Evolutionary conservation across 2,329 filamentous ascomycete species (phyloP).

Genomic region (Aureobasidium sp.): DNA sequence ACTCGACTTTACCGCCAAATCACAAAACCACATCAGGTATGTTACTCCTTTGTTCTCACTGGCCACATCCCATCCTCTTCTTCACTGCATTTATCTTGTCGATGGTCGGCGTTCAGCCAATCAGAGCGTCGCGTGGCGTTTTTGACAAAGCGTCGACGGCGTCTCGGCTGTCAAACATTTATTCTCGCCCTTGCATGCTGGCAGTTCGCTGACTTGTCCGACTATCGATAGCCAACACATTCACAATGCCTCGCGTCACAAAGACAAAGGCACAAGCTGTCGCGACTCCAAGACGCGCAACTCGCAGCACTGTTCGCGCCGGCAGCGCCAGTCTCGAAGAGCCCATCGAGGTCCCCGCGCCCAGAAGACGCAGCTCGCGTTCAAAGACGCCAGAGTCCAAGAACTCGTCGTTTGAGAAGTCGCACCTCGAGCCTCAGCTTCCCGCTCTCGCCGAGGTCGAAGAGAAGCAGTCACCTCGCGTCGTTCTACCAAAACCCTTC

Average conservation of each 20-base stretch:
- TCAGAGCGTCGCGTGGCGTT: not conserved
- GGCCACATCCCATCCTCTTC: not conserved
- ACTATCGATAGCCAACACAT: conserved; percentile 1
- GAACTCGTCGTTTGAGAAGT: conserved; percentile 8
- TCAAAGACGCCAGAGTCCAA: conserved; percentile 6
- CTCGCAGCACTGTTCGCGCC: not conserved
- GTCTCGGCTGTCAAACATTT: not conserved
- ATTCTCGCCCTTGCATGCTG: conserved; percentile 5
- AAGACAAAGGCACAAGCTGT: not conserved
- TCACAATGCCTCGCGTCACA: conserved; percentile 3
- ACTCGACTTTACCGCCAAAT: not conserved
- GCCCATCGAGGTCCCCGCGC: not conserved
- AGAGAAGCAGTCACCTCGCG: not conserved
- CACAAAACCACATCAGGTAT: not conserved
- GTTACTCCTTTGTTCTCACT: not conserved
- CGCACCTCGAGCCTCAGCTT: not conserved
- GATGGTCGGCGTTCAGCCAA: conserved; percentile 4
- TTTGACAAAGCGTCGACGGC: not conserved
- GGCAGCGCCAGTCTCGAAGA: conserved; percentile 3
- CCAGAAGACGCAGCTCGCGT: not conserved
- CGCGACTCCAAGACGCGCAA: not conserved
- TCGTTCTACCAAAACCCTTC: not conserved
- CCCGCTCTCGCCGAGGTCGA: not conserved
- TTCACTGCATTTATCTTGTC: conserved; percentile 6
- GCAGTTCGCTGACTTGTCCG: conserved; percentile 8